Evolutionary conservation across 2,329 filamentous ascomycete species (phyloP).

Genomic region (Fusarium acutatum): DNA sequence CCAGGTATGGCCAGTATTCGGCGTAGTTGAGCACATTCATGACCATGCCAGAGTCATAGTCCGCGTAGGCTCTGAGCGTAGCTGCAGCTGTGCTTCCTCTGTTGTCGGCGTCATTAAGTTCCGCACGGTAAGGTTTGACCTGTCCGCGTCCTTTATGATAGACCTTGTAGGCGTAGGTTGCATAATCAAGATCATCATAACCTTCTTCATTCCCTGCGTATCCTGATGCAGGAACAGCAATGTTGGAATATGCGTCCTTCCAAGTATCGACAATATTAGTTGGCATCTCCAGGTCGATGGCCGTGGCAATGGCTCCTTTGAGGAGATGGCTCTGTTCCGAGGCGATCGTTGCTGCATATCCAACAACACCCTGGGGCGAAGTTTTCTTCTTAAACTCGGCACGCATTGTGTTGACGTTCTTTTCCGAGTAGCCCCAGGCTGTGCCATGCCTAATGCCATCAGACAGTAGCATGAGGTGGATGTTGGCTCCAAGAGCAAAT

Average conservation of each 20-base stretch:
- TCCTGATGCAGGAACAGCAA: neutral
- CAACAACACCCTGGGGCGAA: neutral
- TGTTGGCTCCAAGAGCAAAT: neutral
- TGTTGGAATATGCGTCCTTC: neutral
- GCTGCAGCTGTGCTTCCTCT: neutral
- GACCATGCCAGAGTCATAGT: neutral
- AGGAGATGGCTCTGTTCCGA: neutral
- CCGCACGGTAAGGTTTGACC: neutral
- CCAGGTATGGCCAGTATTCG: neutral
- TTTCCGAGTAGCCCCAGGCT: neutral
- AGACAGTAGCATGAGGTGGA: neutral
- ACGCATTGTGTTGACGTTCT: neutral
- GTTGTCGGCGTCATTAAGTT: neutral
- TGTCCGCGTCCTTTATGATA: neutral
- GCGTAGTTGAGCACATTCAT: neutral
- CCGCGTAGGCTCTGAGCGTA: neutral
- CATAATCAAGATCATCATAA: neutral
- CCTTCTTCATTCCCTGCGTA: rapidly evolving
- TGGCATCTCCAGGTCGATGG: neutral
- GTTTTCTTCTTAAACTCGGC: neutral
- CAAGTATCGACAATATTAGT: neutral
- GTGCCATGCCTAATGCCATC: neutral
- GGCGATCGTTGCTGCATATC: neutral
- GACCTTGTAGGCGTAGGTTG: neutral
- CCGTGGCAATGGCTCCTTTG: neutral